These are phyloP conservation scores for Metschnikowia similis DNA, from an alignment of 805 yeast genomes.

Conservation along the genomic window DNA sequence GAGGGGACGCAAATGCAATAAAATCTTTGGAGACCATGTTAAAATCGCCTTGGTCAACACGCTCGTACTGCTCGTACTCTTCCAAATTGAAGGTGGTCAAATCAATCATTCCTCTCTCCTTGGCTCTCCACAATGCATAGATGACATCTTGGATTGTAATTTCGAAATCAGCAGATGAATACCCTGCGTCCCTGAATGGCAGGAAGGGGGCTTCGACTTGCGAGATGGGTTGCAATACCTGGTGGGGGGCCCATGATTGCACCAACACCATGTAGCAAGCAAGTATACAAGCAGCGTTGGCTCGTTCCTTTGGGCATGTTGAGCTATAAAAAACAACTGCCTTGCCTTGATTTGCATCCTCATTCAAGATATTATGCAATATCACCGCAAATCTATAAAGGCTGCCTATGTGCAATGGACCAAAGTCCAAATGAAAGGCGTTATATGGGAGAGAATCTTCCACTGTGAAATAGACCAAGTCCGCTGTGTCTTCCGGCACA, in stretches of 20 bases:
- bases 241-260: conserved; percentile 98
- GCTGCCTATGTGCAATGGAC: conserved; percentile 92
- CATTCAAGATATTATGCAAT: conserved; percentile 86
- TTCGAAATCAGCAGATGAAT: conserved; percentile 91
- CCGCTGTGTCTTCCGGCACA: conserved; percentile 71
- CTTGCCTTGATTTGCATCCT: conserved; percentile 74
- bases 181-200: conserved; percentile 97
- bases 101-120: conserved; percentile 85
- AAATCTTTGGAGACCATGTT: conserved; percentile 89
- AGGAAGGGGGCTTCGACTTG: conserved; percentile 91
- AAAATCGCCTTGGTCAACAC: conserved; percentile 96
- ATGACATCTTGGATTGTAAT: conserved; percentile 92
- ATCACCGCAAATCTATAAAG: conserved; percentile 92
- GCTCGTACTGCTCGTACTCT: conserved; percentile 89
- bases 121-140: conserved; percentile 97
- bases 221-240: conserved; percentile 89
- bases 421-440: conserved; percentile 94
- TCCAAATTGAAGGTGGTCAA: conserved; percentile 83
- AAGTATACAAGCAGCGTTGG: conserved; percentile 91
- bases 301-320: conserved; percentile 72
- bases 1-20: conserved; percentile 97
- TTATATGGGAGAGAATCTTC: conserved; percentile 91
- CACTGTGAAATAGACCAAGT: conserved; percentile 80
- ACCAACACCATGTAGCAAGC: conserved; percentile 94
- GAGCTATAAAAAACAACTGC: conserved; percentile 90